Base-by-base conservation (phyloP, 305 asterid genomes). In the Rubia tinctorum region DNA sequence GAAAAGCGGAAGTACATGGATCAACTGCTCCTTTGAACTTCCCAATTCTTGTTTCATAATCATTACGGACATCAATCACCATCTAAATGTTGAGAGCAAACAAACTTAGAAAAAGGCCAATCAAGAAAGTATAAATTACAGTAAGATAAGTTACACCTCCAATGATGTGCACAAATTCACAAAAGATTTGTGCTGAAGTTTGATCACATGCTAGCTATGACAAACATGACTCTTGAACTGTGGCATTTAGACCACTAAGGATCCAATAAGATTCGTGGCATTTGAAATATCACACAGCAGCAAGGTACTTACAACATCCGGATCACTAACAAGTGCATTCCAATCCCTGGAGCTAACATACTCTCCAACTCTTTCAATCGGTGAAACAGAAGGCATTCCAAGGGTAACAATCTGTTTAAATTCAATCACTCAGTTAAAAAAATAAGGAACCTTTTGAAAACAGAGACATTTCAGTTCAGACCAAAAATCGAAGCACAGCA, bases 301-400 rank as follows among this genome's bases (percentile, higher is more conserved):
- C 55, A 65, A 79, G 61, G 63, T 69, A 67, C 92, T 85, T 85
- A 91, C 98, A 49, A 90, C 90, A 77, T 90, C 85, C 14, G 96
- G 98, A 79, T 92, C 92, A 7, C 90, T 85, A 82, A 94, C 89
- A 82, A 91, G 76, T 66, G 86, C 76, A 62, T 94, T 92, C 99
- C 98, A 94, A 73, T 91, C 96, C 75, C 71, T 86, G 20, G 96
- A 96, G 81, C 83, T 84, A 64, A 94, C 87, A 75, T 91, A 94
- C 75, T 82, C 79, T 73, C 99, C 99, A 76, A 94, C 97, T 84
- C 87, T 86, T 79, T 91, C 97, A 77, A 84, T 86, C 0, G 98
- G 97, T 27, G 98, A 94, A 71, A 91, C 96, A 45, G 92, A 86
- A 70, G 98, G 96, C 97, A 94, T 86, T 61, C 99, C 98, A 71